Evolutionary conservation across 768 basidiomycete genomes (phyloP).

Genomic region (Russula olivacea): DNA sequence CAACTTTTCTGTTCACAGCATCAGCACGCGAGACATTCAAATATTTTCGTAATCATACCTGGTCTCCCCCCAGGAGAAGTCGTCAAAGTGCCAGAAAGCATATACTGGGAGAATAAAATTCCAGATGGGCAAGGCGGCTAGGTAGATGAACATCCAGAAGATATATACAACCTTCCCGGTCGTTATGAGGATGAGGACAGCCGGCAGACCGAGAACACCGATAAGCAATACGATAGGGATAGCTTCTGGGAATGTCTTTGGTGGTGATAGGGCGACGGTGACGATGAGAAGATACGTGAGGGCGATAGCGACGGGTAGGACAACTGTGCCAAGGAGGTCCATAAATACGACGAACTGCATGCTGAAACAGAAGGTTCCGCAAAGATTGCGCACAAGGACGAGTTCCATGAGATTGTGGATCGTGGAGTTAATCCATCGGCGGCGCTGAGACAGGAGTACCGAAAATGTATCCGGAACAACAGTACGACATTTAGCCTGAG

Average conservation of each 20-base stretch:
- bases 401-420: conserved; percentile 99
- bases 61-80: conserved; percentile 99
- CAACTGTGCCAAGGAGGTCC: conserved; percentile 88
- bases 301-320: conserved; percentile 88
- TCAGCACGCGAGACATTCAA: conserved; percentile 13
- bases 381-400: conserved; percentile 91
- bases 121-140: conserved; percentile 91
- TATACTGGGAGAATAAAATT: conserved; percentile 92
- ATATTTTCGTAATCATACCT: conserved; percentile 48
- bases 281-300: conserved; percentile 87
- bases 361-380: conserved; percentile 99
- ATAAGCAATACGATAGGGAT: conserved; percentile 88
- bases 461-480: conserved; percentile 94
- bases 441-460: conserved; percentile 90
- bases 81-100: conserved; percentile 99
- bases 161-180: conserved; percentile 94
- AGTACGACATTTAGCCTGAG: conserved; percentile 91
- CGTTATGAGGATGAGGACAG: conserved; percentile 86
- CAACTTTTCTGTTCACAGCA: conserved; percentile 67
- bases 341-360: conserved; percentile 99
- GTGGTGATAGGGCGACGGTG: conserved; percentile 73
- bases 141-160: conserved; percentile 97
- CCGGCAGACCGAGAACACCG: conserved; percentile 91
- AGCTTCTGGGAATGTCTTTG: conserved; percentile 80
- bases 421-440: conserved; percentile 99